phyloP scores from a whole-genome alignment of 352 stramenopile species.

The Aphanomyces invadans region DNA sequence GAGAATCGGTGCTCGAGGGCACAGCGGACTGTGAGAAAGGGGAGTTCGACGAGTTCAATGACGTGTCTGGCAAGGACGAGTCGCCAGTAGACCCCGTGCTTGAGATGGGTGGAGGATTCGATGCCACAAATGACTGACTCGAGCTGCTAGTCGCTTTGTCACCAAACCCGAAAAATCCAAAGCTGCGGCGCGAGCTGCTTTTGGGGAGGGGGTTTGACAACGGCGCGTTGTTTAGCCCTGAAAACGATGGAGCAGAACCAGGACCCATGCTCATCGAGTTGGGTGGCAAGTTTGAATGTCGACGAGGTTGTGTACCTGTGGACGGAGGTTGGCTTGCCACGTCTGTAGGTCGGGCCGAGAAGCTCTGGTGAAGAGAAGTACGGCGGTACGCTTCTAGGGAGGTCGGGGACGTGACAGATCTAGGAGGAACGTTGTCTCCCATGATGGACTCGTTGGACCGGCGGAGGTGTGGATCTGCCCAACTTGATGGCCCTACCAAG shows the following conservation, averaged over 20 bases:
- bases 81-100: not conserved
- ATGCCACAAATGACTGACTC: conserved; percentile 1
- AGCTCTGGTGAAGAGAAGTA: conserved; percentile 7
- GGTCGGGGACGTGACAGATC: conserved; percentile 12
- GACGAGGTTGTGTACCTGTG: not conserved
- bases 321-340: not conserved
- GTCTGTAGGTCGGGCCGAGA: conserved; percentile 2
- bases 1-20: not conserved
- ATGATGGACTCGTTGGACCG: not conserved
- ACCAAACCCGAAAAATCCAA: conserved; percentile 21
- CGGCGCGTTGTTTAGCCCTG: not conserved
- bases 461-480: not conserved
- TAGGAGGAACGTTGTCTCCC: conserved; percentile 12
- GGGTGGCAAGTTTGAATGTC: not conserved
- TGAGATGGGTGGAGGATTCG: not conserved
- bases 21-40: not conserved
- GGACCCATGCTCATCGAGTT: conserved; percentile 18
- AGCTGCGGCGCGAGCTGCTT: conserved; percentile 13
- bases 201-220: not conserved
- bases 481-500: not conserved
- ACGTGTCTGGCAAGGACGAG: not conserved
- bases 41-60: not conserved
- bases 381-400: conserved; percentile 14
- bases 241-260: not conserved
- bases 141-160: not conserved